Conservation (phyloP, 148 eudicot species). For the Limonium bicolor region DNA sequence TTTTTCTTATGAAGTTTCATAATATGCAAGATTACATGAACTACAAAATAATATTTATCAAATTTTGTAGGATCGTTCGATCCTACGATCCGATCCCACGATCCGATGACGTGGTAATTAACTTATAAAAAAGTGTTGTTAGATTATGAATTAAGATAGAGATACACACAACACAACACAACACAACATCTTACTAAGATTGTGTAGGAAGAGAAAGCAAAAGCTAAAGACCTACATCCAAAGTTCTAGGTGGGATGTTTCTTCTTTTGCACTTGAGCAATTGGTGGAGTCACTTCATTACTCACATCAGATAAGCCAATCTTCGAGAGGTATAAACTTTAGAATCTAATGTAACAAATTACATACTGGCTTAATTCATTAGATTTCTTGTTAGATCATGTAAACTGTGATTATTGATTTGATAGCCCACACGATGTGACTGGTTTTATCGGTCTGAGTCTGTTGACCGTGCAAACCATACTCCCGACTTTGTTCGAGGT, state of each 20-base stretch:
- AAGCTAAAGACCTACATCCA: slow-evolving; percentile 91
- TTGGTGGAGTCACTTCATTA: slow-evolving; percentile 65
- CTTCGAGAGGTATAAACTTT: slow-evolving; percentile 53
- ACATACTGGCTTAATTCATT: too few species aligned
- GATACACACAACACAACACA: too few species aligned
- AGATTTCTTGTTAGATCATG: too few species aligned
- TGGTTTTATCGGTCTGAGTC: slow-evolving; percentile 65
- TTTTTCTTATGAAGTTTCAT: too few species aligned
- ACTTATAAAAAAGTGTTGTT: too few species aligned
- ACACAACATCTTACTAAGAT: too few species aligned
- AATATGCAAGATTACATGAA: too few species aligned
- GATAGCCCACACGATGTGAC: slow-evolving; percentile 84
- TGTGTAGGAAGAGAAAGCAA: slow-evolving; percentile 97
- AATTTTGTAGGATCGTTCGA: too few species aligned
- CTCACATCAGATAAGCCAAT: slow-evolving; percentile 84
- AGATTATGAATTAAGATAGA: too few species aligned
- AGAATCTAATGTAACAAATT: neutral
- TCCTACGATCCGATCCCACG: too few species aligned
- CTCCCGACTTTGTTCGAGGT: slow-evolving; percentile 90
- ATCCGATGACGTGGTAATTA: too few species aligned
- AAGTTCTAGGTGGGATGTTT: slow-evolving; percentile 84
- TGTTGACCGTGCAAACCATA: slow-evolving; percentile 59
- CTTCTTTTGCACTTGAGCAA: slow-evolving; percentile 92
- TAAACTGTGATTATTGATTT: slow-evolving; percentile 9
- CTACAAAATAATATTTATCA: too few species aligned